Evolutionary conservation across 352 stramenopile genomes (phyloP), one percentile per base, ranked within the genome.

Genomic region (Nothophytophthora sp.): DNA sequence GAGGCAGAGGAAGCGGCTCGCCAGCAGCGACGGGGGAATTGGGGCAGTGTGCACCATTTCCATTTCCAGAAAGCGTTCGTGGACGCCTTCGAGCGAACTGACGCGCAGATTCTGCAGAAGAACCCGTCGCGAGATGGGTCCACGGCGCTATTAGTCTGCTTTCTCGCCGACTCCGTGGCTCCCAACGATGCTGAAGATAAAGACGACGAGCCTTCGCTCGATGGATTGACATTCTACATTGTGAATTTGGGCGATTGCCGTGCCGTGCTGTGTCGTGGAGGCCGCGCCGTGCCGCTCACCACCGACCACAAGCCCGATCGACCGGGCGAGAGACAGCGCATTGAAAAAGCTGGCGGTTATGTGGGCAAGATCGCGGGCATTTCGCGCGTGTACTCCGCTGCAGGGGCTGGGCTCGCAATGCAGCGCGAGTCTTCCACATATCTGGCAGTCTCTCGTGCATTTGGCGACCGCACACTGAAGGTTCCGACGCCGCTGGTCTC

Each of bases 221-320:
- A 28, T 4, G 48, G 48, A 5, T 7, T 70, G 41, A 76, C n/a
- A 6, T 75, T 84, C 11, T 90, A 86, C 45, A 67, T 58, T 2
- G 50, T 67, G 4, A 92, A 91, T 24, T 40, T 86, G 2, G 81
- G 82, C 20, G 76, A 91, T 34, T 89, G 67, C 9, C 73, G 82
- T 30, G 81, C 73, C 0, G 60, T 92, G 13, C 60, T 91, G 30
- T 86, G 64, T 54, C 62, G 77, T 23, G 54, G 53, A 11, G 66
- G 69, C 0, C 33, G 50, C n/a, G 73, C 53, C 25, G 45, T 87
- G 15, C 32, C 56, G 2, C 54, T 91, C 7, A 81, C 73, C 12
- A 65, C 32, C 39, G 78, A 91, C 33, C 78, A 88, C 63, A 88
- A 84, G 48, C 76, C 76, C 1, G 63, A 71, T 52, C 60, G 66